Conservation (phyloP, 108 stramenopile genomes). For the Nitzschia sp. region DNA sequence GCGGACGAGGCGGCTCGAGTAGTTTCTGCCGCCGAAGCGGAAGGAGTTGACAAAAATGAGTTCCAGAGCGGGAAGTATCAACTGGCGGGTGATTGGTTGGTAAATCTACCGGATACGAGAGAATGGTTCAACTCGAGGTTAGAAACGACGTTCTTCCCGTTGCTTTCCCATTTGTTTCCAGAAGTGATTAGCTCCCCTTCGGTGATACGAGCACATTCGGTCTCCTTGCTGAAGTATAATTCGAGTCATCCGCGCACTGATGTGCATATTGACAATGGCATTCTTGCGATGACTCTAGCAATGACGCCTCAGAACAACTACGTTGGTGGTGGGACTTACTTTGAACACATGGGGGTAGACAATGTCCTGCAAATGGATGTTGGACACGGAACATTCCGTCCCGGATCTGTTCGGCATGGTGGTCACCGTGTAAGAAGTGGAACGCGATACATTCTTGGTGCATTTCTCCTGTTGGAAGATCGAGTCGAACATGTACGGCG, state of each 20-base stretch:
- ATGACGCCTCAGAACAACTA: conserved; percentile 51
- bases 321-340: conserved; percentile 64
- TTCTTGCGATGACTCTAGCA: conserved; percentile 64
- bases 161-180: conserved; percentile 52
- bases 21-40: conserved; percentile 42
- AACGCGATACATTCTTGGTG: conserved; percentile 59
- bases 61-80: conserved; percentile 67
- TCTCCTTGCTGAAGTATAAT: conserved; percentile 65
- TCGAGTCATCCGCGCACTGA: conserved; percentile 68
- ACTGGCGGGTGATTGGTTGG: conserved; percentile 68
- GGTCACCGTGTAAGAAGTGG: conserved; percentile 56
- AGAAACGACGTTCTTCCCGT: conserved; percentile 47
- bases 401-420: conserved; percentile 66
- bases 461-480: conserved; percentile 61
- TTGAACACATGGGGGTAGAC: conserved; percentile 55
- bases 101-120: conserved; percentile 55
- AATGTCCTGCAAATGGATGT: conserved; percentile 62
- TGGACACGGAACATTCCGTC: conserved; percentile 65
- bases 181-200: conserved; percentile 51
- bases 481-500: conserved; percentile 67
- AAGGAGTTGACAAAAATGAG: conserved; percentile 63
- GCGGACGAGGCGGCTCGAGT: conserved; percentile 43
- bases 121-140: conserved; percentile 57
- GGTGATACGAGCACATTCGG: conserved; percentile 61
- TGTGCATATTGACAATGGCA: conserved; percentile 72